These are phyloP conservation scores for Geranium brycei DNA, from an alignment of 345 rosid species.

Conservation along the genomic window DNA sequence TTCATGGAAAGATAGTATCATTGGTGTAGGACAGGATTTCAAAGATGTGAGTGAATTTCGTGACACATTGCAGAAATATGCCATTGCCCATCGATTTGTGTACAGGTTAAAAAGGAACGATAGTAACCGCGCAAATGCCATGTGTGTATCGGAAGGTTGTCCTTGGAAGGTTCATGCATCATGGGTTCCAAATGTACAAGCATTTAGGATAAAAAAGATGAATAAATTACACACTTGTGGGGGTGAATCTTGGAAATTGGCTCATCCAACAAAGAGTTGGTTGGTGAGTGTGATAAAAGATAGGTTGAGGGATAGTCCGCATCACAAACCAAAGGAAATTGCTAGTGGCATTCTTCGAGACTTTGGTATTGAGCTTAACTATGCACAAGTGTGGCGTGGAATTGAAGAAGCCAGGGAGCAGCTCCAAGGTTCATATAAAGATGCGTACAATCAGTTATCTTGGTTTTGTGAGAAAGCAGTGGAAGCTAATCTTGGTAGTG, in stretches of 20 bases:
- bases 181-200: conserved; percentile 61
- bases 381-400: conserved; percentile 76
- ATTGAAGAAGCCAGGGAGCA: conserved; percentile 76
- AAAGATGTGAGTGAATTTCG: conserved; percentile 64
- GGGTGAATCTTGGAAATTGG: conserved; percentile 68
- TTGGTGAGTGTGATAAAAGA: conserved; percentile 69
- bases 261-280: conserved; percentile 77
- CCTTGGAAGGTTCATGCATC: conserved; percentile 68
- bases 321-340: conserved; percentile 69
- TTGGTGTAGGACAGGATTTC: conserved; percentile 88
- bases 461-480: conserved; percentile 47
- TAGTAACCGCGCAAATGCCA: conserved; percentile 60
- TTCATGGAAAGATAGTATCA: conserved; percentile 66
- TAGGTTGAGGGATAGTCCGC: conserved; percentile 60
- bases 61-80: conserved; percentile 67
- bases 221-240: conserved; percentile 53
- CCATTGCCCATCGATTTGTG: conserved; percentile 68
- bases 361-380: conserved; percentile 68
- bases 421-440: conserved; percentile 68
- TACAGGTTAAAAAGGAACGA: conserved; percentile 79
- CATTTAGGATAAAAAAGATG: conserved; percentile 55
- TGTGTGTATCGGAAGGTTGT: conserved; percentile 54
- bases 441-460: conserved; percentile 57
- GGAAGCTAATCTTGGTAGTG: conserved; percentile 72
- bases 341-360: conserved; percentile 48